Conservation (phyloP, 2,329 filamentous ascomycete genomes). For the Sporothrix pseudoabietina region DNA sequence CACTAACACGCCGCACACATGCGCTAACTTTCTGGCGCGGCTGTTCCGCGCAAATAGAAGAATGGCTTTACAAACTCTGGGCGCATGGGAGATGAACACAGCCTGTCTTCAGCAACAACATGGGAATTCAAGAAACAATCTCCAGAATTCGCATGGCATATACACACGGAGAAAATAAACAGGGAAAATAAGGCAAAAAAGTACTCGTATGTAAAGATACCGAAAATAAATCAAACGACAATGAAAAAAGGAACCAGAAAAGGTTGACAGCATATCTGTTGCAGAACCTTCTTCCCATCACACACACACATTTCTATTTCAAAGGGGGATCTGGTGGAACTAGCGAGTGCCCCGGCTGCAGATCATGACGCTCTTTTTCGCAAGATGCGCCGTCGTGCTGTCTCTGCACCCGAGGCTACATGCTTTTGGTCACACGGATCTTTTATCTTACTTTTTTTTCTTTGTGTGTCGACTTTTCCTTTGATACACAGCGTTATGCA, state of each 20-base stretch:
- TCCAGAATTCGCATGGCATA: not conserved
- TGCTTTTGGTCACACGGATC: not conserved
- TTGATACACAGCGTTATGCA: not conserved
- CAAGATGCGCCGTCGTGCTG: slow-evolving; percentile 14
- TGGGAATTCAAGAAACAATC: not conserved
- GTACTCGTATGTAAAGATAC: not conserved
- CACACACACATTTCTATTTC: not conserved
- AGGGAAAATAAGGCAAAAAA: not conserved
- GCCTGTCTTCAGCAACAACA: not conserved
- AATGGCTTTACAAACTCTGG: not conserved
- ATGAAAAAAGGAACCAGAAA: not conserved
- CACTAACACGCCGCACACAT: not conserved
- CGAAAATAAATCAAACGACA: not conserved
- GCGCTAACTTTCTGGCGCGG: not conserved
- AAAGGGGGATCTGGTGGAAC: slow-evolving; percentile 29
- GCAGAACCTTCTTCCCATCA: not conserved
- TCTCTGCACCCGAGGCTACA: slow-evolving; percentile 17
- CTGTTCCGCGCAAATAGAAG: slow-evolving; percentile 9
- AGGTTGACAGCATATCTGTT: not conserved
- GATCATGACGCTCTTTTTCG: slow-evolving; percentile 20
- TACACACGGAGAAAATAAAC: not conserved
- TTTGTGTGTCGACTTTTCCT: not conserved
- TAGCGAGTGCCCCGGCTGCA: slow-evolving; percentile 17
- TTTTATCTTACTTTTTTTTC: not conserved
- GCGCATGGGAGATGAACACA: not conserved